These are phyloP conservation scores for Aristolochia contorta DNA, from an alignment of 164 flowering plant genomes.

Conservation along the genomic window DNA sequence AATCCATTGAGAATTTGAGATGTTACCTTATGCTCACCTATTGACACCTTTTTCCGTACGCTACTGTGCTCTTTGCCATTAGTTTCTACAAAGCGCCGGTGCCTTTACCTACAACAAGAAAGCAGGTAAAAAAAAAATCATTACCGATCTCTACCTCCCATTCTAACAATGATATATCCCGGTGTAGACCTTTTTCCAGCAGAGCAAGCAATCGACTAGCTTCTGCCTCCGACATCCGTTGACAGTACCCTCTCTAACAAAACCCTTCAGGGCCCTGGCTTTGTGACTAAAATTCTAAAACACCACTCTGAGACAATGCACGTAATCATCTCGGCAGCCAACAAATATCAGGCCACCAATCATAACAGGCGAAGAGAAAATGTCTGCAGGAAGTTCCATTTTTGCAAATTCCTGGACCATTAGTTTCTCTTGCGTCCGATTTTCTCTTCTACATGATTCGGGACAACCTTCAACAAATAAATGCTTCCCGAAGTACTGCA, in stretches of 20 bases:
- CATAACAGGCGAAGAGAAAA: constrained; percentile 90
- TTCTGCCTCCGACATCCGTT: no score
- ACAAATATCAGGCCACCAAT: constrained; percentile 76
- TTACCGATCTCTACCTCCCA: neutral
- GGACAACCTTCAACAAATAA: constrained; percentile 31
- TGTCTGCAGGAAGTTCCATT: constrained; percentile 49
- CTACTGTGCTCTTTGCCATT: no score
- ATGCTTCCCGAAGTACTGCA: constrained; percentile 74
- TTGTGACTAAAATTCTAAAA: neutral
- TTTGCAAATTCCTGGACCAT: constrained; percentile 51
- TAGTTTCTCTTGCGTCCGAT: constrained; percentile 7
- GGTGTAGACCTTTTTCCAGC: no score
- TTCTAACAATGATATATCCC: neutral
- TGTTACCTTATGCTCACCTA: no score
- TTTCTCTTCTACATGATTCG: constrained; percentile 10
- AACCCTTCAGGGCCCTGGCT: no score
- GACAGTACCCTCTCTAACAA: no score
- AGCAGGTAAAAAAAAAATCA: neutral
- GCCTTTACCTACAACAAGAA: neutral
- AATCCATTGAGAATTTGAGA: no score
- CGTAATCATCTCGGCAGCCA: constrained; percentile 81
- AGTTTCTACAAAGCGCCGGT: no score
- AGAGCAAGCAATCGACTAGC: no score
- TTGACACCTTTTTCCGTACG: no score
- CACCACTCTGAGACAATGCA: constrained; percentile 40